phyloP scores from a whole-genome alignment of 192 early-diverging fungal species.

The Spizellomyces sp. region DNA sequence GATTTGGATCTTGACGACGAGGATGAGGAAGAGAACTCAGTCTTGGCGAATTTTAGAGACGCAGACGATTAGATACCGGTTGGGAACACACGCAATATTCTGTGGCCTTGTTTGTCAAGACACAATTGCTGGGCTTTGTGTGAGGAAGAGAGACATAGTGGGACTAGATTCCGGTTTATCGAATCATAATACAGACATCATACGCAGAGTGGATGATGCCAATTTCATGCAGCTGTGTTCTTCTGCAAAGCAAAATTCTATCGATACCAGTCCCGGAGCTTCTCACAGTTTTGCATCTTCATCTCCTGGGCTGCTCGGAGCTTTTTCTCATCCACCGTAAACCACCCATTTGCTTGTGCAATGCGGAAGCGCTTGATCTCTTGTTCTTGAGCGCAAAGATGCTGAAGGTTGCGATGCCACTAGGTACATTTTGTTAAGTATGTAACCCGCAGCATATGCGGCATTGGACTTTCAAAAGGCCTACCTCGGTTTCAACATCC shows the following conservation, averaged over 20 bases:
- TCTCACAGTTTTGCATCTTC: conserved; percentile 70
- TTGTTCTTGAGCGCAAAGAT: conserved; percentile 66
- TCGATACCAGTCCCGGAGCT: conserved; percentile 50
- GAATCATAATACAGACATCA: too few species aligned
- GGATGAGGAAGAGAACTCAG: conserved; percentile 61
- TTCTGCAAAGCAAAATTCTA: too few species aligned
- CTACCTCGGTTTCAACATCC: conserved; percentile 64
- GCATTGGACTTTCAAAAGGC: conserved; percentile 1
- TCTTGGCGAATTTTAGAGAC: not conserved
- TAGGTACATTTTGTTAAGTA: conserved; percentile 11
- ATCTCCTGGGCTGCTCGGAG: conserved; percentile 68
- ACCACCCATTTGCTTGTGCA: conserved; percentile 69
- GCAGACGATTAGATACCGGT: not conserved
- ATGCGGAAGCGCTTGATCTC: conserved; percentile 56
- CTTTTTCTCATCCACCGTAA: conserved; percentile 66
- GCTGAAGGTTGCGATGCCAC: conserved; percentile 68
- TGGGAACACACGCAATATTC: too few species aligned
- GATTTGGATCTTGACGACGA: conserved; percentile 50
- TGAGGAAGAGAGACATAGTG: too few species aligned
- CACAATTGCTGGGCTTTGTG: too few species aligned
- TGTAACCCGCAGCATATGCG: not conserved
- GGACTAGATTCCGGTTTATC: too few species aligned
- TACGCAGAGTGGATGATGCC: too few species aligned
- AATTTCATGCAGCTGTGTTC: too few species aligned
- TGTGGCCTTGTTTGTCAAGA: too few species aligned